Percentiles rank a stretch among this genome's conserved stretches.
These are phyloP conservation scores for Anisogramma anomala DNA, from an alignment of 2,329 filamentous ascomycete genomes.

Conservation along the genomic window DNA sequence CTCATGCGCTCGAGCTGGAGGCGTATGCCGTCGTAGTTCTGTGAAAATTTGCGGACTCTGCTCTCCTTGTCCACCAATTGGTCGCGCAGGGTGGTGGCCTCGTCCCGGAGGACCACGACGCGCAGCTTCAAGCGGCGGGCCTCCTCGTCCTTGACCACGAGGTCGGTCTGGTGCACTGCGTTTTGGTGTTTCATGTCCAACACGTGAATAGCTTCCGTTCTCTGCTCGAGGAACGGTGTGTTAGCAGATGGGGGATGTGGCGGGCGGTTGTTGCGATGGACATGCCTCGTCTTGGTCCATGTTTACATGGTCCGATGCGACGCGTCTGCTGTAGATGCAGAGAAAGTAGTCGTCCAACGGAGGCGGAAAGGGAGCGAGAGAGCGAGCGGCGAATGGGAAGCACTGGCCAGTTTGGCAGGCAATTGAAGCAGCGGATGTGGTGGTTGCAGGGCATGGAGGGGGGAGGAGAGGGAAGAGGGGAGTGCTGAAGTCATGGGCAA, in stretches of 20 bases:
- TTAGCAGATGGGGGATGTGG: neutral
- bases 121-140: slow-evolving; percentile 58
- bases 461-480: neutral
- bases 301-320: slow-evolving; percentile 22
- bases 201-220: slow-evolving; percentile 34
- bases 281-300: slow-evolving; percentile 28
- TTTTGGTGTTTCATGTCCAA: slow-evolving; percentile 62
- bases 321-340: slow-evolving; percentile 13
- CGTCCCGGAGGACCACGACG: slow-evolving; percentile 59
- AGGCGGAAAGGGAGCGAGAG: neutral
- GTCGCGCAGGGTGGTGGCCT: slow-evolving; percentile 57
- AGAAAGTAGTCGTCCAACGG: no score
- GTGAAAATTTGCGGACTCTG: slow-evolving; percentile 38
- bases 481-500: neutral
- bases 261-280: neutral
- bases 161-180: slow-evolving; percentile 50
- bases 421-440: neutral
- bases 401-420: neutral
- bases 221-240: slow-evolving; percentile 22
- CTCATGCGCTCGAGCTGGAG: slow-evolving; percentile 33
- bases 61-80: slow-evolving; percentile 49
- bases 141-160: slow-evolving; percentile 64
- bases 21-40: slow-evolving; percentile 29
- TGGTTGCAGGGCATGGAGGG: neutral
- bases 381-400: neutral